These are phyloP conservation scores for Oehlia diaphana DNA, from an alignment of 192 early-diverging fungal genomes.

Conservation along the genomic window DNA sequence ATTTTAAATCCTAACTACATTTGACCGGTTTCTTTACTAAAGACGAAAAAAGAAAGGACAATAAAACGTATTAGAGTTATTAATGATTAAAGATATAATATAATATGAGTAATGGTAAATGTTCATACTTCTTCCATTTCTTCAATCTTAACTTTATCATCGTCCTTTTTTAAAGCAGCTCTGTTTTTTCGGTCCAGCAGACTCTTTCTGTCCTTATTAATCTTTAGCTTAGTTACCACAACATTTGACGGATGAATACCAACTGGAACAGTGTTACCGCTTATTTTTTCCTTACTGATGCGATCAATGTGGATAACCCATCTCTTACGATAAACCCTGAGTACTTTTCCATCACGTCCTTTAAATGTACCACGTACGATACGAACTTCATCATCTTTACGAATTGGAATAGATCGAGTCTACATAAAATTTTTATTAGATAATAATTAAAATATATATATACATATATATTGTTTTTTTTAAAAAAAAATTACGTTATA, in stretches of 20 bases:
- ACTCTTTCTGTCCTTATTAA: conserved; percentile 94
- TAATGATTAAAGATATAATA: too few relatives aligned
- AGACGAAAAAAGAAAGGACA: too few relatives aligned
- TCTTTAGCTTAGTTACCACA: conserved; percentile 90
- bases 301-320: conserved; percentile 99
- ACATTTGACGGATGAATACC: conserved; percentile 99
- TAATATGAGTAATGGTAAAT: not conserved
- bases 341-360: conserved; percentile 97
- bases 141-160: conserved; percentile 9
- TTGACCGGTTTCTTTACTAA: too few relatives aligned
- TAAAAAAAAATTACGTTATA: conserved; percentile 68
- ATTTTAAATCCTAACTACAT: too few relatives aligned
- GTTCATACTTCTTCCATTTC: not conserved
- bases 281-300: conserved; percentile 95
- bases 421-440: conserved; percentile 32
- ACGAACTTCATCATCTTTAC: conserved; percentile 96
- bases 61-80: too few relatives aligned
- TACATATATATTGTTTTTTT: not conserved
- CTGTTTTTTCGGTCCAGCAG: conserved; percentile 89
- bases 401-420: conserved; percentile 93
- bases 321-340: conserved; percentile 97
- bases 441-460: not conserved
- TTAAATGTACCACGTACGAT: conserved; percentile 95
- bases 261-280: conserved; percentile 88
- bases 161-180: not conserved